phyloP scores from a whole-genome alignment of 1,139 yeast species.

The Suhomyces coccinellae region DNA sequence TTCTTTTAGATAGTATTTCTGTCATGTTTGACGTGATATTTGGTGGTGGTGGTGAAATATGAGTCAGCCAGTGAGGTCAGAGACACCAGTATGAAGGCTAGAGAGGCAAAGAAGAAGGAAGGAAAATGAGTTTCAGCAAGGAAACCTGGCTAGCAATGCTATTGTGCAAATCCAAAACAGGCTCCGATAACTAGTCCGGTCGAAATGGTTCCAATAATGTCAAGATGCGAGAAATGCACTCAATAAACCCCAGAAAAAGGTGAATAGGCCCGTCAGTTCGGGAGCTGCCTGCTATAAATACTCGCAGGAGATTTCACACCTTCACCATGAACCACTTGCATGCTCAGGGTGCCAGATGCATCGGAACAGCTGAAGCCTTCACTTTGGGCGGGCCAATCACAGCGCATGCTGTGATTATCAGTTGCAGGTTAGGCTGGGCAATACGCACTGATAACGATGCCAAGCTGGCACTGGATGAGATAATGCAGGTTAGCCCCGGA shows the following conservation, averaged over 20 bases:
- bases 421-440: constrained; percentile 2
- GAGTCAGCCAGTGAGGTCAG: background rate
- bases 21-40: background rate
- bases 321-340: background rate
- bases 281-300: background rate
- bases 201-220: too few species aligned
- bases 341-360: background rate
- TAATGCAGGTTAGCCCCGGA: constrained; percentile 1
- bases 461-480: background rate
- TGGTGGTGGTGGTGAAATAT: background rate
- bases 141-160: too few species aligned
- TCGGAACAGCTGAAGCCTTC: too few species aligned
- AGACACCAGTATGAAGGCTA: background rate
- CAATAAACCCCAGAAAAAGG: too few species aligned
- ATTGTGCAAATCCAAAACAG: too few species aligned
- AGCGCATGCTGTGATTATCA: background rate
- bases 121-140: too few species aligned
- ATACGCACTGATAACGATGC: constrained; percentile 4
- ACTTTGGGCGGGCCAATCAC: background rate
- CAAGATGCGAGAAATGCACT: too few species aligned
- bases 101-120: too few species aligned
- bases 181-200: too few species aligned
- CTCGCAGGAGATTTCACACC: constrained; percentile 4
- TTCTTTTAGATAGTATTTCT: constrained; percentile 23
- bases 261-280: background rate